Evolutionary conservation across 192 early-diverging fungal species (phyloP), one percentile per base, ranked within the genome.

Genomic region (Jimgerdemannia flammicorona): DNA sequence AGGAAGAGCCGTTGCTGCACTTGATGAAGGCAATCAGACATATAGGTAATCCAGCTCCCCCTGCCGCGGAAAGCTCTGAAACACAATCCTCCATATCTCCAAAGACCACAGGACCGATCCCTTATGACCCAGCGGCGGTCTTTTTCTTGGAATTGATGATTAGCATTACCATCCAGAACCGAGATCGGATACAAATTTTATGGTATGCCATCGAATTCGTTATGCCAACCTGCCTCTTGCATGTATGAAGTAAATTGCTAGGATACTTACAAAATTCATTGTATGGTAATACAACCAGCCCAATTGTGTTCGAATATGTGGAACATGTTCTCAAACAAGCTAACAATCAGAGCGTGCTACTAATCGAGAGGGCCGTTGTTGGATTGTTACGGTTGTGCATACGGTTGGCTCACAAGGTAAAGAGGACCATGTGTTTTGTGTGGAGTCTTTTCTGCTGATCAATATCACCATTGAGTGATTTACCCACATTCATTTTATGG

Each of bases 111-210:
- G 70, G 75, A 1, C 72, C 85, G 39, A 86, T 84, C 20, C 71
- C 83, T 10, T 88, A 88, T 79, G 87, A 89, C 70, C 84, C 92
- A 3, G 84, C 93, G 0, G 88, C 90, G 2, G 87, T 91, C 4
- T 92, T 95, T 74, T 92, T 93, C 71, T 75, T 95, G 42, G 93
- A 96, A 71, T 81, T 94, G 3, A 84, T 94, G 77, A 86, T 94
- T 70, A 90, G 84, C 44, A 85, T 96, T 74, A 85, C 90, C 18
- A 83, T 95, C 3, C 91, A 92, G 65, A 96, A 96, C 80, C 83
- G 90, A 1, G 91, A 95, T 76, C 83, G 93, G 4, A 88, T 96
- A 29, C 74, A 88, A 18, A 67, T 75, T 3, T 73, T 90, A 14
- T 90, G 89, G 89, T 86, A 80, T 67, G 72, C 43, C 17, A 9